Evolutionary conservation across 1,139 yeast genomes (phyloP), one percentile per base, ranked within the genome.

Genomic region (Suhomyces terraborum): DNA sequence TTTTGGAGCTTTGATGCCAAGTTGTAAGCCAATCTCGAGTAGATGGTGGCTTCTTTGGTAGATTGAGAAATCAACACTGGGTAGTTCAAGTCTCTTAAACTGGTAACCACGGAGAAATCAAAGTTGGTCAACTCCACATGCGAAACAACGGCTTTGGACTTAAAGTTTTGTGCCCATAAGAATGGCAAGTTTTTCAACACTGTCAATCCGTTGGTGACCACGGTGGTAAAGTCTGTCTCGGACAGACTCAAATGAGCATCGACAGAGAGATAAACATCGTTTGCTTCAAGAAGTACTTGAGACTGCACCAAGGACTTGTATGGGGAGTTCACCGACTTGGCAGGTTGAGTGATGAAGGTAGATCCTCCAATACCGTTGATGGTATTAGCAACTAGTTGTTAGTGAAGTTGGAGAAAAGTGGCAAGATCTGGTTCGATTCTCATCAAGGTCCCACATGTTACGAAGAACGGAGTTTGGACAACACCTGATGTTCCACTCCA

Each of bases 1-100:
- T 67, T 70, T 4, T 65, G 52, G 28, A 73, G 61, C 41, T 66
- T 66, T 17, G 68, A 59, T 6, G 93, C 77, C 38, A 82, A 63
- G 35, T 80, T 67, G 53, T 81, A 77, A 1, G 93, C 77, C 20
- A 82, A 76, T 28, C 75, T 61, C 10, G 86, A 68, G 39, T 77
- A 69, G 42, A 71, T 73, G 37, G 69, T 64, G 8, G 84, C 70
- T 50, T 84, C 87, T 23, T 66, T 62, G 5, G 75, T 61, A 31
- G 72, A 67, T 52, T 79, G 82, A 8, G 96, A 85, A 41, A 88
- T 75, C 46, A 88, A 62, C 21, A 85, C 71, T 8, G 82, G 77
- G 50, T 73, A 75, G 14, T 80, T 79, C 37, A 84, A 70, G 61
- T 88, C 94, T 56, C 91, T 80, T 51, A 87, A 69, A 8, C 88